A percentile compares a stretch with the other conserved stretches of the same genome.
phyloP scores from a whole-genome alignment of 164 flowering plant species.

The Warburgia ugandensis region DNA sequence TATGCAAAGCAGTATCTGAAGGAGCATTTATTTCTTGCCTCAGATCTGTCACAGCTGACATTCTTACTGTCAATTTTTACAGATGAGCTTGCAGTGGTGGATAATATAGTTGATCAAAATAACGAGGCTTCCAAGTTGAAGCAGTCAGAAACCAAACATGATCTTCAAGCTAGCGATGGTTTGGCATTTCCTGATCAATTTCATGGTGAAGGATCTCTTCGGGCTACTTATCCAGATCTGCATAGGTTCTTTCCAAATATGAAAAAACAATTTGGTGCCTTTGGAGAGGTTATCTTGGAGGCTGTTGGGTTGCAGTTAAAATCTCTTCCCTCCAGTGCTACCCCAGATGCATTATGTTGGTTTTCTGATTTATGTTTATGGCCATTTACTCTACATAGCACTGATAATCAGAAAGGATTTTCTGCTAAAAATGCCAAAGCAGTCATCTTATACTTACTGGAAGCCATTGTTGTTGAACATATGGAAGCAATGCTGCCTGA shows the following conservation, averaged over 20 bases:
- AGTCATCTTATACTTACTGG: slow-evolving; percentile 57
- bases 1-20: slow-evolving; percentile 59
- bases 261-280: slow-evolving; percentile 61
- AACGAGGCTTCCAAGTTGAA: slow-evolving; percentile 19
- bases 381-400: slow-evolving; percentile 38
- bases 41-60: slow-evolving; percentile 59
- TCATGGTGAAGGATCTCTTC: slow-evolving; percentile 34
- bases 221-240: slow-evolving; percentile 61
- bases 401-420: slow-evolving; percentile 53
- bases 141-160: slow-evolving; percentile 12
- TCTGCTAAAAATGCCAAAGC: slow-evolving; percentile 80
- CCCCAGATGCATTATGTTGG: slow-evolving; percentile 85
- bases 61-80: slow-evolving; percentile 55
- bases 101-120: slow-evolving; percentile 30
- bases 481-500: slow-evolving; percentile 93
- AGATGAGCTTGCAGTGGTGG: slow-evolving; percentile 69
- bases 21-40: slow-evolving; percentile 52
- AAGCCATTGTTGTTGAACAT: slow-evolving; percentile 73
- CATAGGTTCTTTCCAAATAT: slow-evolving; percentile 63
- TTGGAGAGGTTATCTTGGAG: slow-evolving; percentile 71
- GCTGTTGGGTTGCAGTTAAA: slow-evolving; percentile 78
- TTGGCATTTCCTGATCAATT: slow-evolving; percentile 17
- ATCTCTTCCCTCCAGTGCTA: slow-evolving; percentile 42
- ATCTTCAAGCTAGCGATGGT: slow-evolving; percentile 11
- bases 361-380: slow-evolving; percentile 75